Evolutionary conservation across 2,329 filamentous ascomycete species (phyloP).

Genomic region (Ophiognomonia clavigignenti-juglandacearum): DNA sequence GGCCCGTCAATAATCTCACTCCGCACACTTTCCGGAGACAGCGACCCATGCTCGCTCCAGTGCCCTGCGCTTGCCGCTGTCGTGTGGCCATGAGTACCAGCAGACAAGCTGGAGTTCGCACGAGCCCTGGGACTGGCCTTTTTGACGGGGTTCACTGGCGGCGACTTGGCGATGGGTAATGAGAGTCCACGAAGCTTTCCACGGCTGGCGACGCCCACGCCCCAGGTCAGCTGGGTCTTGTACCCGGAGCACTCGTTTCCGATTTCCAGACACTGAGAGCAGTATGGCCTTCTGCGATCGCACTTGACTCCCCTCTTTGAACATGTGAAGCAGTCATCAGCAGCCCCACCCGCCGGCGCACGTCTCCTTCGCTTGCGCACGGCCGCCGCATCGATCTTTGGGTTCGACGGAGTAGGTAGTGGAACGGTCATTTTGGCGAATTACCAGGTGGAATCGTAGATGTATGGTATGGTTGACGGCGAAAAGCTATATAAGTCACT

Average conservation of each 20-base stretch:
- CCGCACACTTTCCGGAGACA: slow-evolving; percentile 27
- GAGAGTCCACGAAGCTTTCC: slow-evolving; percentile 90
- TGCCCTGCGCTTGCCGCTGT: slow-evolving; percentile 29
- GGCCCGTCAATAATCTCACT: slow-evolving; percentile 32
- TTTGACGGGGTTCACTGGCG: slow-evolving; percentile 48
- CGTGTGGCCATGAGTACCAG: slow-evolving; percentile 6
- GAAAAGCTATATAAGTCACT: slow-evolving; percentile 15
- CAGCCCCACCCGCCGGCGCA: slow-evolving; percentile 80
- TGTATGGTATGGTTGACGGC: no score
- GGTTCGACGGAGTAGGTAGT: slow-evolving; percentile 32
- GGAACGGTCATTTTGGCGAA: slow-evolving; percentile 43
- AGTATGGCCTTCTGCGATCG: slow-evolving; percentile 89
- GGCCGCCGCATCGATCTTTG: slow-evolving; percentile 32
- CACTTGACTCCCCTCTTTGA: slow-evolving; percentile 78
- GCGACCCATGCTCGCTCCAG: slow-evolving; percentile 35
- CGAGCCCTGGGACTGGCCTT: slow-evolving; percentile 40
- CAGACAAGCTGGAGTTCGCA: slow-evolving; percentile 36
- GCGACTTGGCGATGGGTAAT: slow-evolving; percentile 60
- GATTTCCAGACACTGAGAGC: slow-evolving; percentile 86
- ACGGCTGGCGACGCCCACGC: slow-evolving; percentile 88
- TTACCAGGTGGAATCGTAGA: no score
- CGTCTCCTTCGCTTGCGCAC: slow-evolving; percentile 75
- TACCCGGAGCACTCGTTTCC: slow-evolving; percentile 94
- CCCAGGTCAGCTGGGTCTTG: slow-evolving; percentile 95
- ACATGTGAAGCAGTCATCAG: slow-evolving; percentile 94